Conservation (phyloP, 1,284 basidiomycete species). For the Rhodotorula sp. region DNA sequence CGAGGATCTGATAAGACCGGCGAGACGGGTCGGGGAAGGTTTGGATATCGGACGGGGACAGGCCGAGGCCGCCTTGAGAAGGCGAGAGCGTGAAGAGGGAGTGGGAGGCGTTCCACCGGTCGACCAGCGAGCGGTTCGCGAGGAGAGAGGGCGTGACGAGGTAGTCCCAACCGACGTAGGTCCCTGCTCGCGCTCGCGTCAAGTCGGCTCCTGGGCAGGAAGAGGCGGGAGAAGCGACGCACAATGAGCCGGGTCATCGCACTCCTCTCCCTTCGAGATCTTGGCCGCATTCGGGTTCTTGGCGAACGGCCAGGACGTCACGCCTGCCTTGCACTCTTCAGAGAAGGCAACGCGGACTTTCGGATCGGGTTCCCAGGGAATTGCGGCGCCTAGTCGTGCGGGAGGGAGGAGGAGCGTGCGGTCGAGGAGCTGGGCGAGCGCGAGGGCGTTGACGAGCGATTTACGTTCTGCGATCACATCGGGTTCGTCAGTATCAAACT, state of each 20-base stretch:
- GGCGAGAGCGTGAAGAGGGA: not conserved
- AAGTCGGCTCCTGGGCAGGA: not conserved
- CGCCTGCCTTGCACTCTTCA: slow-evolving; percentile 33
- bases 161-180: slow-evolving; percentile 30
- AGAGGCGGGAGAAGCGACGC: not conserved
- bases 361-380: slow-evolving; percentile 26
- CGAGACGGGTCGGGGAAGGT: slow-evolving; percentile 22
- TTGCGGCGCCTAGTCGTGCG: slow-evolving; percentile 28
- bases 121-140: slow-evolving; percentile 11
- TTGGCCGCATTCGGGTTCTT: not conserved
- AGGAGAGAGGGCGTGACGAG: slow-evolving; percentile 21
- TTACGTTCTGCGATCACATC: slow-evolving; percentile 18
- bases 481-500: not conserved
- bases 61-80: slow-evolving; percentile 23
- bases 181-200: slow-evolving; percentile 3
- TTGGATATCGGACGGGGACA: slow-evolving; percentile 13
- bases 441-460: slow-evolving; percentile 36
- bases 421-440: slow-evolving; percentile 29
- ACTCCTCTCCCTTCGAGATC: slow-evolving; percentile 1
- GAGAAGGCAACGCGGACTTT: slow-evolving; percentile 3
- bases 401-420: slow-evolving; percentile 38
- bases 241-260: slow-evolving; percentile 20
- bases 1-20: slow-evolving; percentile 31
- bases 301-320: slow-evolving; percentile 12
- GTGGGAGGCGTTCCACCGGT: slow-evolving; percentile 30